Conservation (phyloP, 371 early-diverging fungal genomes). For the Coemansia sp. region DNA sequence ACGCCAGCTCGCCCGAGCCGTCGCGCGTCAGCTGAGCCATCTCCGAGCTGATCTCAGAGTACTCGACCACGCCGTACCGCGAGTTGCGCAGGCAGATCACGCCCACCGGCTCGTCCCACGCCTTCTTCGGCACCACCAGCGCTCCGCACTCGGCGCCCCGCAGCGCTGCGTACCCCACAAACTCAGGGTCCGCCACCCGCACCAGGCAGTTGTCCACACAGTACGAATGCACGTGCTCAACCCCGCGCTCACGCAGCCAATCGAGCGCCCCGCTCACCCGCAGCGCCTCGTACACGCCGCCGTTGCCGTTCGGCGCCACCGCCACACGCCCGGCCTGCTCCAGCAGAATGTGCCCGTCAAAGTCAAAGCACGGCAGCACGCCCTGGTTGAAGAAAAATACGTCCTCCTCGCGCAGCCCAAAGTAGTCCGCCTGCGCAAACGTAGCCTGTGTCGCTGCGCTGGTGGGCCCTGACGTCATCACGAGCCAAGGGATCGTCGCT, state of each 20-base stretch:
- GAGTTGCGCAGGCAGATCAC: constrained; percentile 86
- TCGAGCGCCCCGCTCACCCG: constrained; percentile 72
- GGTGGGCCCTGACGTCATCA: constrained; percentile 95
- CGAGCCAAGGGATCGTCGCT: constrained; percentile 85
- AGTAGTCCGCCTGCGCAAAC: constrained; percentile 75
- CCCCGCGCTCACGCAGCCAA: constrained; percentile 71
- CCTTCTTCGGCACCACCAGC: constrained; percentile 84
- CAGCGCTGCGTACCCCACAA: constrained; percentile 81
- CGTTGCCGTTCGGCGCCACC: constrained; percentile 86
- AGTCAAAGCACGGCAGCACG: constrained; percentile 77
- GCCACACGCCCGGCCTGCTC: constrained; percentile 75
- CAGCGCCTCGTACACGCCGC: constrained; percentile 85
- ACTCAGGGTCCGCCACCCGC: constrained; percentile 91
- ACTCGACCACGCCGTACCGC: constrained; percentile 88
- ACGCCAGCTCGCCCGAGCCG: constrained; percentile 64
- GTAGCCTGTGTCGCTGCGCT: constrained; percentile 70
- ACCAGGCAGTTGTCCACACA: constrained; percentile 95
- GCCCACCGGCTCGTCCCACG: constrained; percentile 89
- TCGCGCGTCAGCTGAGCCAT: constrained; percentile 68
- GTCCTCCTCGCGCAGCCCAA: constrained; percentile 76
- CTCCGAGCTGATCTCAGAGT: constrained; percentile 84
- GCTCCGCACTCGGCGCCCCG: constrained; percentile 91
- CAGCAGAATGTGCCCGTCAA: constrained; percentile 84
- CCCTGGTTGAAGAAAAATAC: constrained; percentile 91
- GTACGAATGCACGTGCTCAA: constrained; percentile 86